Conservation (phyloP, 2,329 filamentous ascomycete genomes). For the Botryosphaeria agaves region DNA sequence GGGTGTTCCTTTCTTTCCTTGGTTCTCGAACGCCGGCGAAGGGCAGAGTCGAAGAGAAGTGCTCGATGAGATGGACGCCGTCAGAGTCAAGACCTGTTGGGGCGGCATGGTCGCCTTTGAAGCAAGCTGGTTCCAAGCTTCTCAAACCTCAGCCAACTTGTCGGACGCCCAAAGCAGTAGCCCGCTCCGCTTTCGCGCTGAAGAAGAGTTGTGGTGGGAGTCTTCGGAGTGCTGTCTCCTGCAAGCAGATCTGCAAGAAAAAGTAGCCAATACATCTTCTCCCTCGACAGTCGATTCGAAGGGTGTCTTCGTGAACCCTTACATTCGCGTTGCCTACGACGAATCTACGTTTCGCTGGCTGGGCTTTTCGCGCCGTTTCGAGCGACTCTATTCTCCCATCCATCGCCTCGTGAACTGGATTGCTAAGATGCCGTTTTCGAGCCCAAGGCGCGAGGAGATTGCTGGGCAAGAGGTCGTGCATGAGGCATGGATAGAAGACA, state of each 20-base stretch:
- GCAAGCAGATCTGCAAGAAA: slow-evolving; percentile 22
- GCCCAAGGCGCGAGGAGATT: slow-evolving; percentile 41
- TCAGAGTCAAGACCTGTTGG: slow-evolving; percentile 59
- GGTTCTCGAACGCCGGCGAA: slow-evolving; percentile 38
- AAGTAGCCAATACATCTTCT: slow-evolving; percentile 12
- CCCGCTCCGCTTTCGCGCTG: slow-evolving; percentile 26
- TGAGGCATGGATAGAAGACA: slow-evolving; percentile 30
- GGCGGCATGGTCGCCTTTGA: slow-evolving; percentile 57
- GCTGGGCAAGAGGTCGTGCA: slow-evolving; percentile 38
- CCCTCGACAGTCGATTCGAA: slow-evolving; percentile 24
- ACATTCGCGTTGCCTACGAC: slow-evolving; percentile 53
- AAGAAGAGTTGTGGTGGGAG: slow-evolving; percentile 26
- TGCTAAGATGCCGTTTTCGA: slow-evolving; percentile 38
- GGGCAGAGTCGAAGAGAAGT: slow-evolving; percentile 43
- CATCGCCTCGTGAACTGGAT: slow-evolving; percentile 41
- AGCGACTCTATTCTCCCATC: slow-evolving; percentile 42
- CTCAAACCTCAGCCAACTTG: slow-evolving; percentile 5
- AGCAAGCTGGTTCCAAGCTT: slow-evolving; percentile 37
- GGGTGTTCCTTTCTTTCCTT: slow-evolving; percentile 50
- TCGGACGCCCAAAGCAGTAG: slow-evolving; percentile 3
- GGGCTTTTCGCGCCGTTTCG: slow-evolving; percentile 42
- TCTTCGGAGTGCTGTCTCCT: slow-evolving; percentile 31
- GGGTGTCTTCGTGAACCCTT: slow-evolving; percentile 59
- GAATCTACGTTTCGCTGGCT: slow-evolving; percentile 40
- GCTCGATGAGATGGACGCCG: slow-evolving; percentile 40